Percentiles rank a stretch among this genome's conserved stretches.
Evolutionary conservation across 768 basidiomycete species (phyloP).

Genomic region (Suillus spraguei): DNA sequence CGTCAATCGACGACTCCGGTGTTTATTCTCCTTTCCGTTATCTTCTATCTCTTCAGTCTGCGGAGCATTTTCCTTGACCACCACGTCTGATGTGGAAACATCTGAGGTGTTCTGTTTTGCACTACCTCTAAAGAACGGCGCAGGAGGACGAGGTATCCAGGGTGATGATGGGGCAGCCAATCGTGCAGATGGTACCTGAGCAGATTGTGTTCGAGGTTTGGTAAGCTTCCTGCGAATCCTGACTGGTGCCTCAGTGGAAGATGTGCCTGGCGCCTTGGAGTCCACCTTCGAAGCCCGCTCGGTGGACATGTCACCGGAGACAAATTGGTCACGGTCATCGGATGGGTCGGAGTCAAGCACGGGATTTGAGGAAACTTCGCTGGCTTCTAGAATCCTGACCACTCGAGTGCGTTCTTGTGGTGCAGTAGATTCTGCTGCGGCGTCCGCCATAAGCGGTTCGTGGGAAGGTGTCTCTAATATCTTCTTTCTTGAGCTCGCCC

Average conservation of each 20-base stretch:
- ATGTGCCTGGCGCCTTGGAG: neutral
- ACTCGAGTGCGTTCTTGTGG: conserved; percentile 7
- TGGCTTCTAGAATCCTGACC: conserved; percentile 5
- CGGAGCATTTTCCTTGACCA: neutral
- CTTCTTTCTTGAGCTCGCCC: conserved; percentile 5
- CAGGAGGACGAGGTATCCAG: conserved; percentile 7
- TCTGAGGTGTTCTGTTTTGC: neutral
- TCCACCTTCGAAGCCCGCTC: neutral
- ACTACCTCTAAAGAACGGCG: conserved; percentile 4
- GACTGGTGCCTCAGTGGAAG: neutral
- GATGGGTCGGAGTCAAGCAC: neutral
- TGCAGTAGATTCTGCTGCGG: conserved; percentile 3
- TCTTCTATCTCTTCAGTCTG: neutral
- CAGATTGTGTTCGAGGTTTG: conserved; percentile 7
- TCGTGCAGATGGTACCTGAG: neutral
- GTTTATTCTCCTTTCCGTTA: conserved; percentile 4
- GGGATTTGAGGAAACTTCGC: neutral
- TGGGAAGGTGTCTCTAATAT: neutral
- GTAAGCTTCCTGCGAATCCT: conserved; percentile 8
- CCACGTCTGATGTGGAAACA: neutral
- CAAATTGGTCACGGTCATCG: neutral
- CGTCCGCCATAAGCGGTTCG: neutral
- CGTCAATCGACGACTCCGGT: conserved; percentile 21
- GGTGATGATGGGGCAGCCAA: neutral
- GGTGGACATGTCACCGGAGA: conserved; percentile 1